Base-by-base conservation (phyloP, 2,329 filamentous ascomycete species). In the Penicillium sp. region DNA sequence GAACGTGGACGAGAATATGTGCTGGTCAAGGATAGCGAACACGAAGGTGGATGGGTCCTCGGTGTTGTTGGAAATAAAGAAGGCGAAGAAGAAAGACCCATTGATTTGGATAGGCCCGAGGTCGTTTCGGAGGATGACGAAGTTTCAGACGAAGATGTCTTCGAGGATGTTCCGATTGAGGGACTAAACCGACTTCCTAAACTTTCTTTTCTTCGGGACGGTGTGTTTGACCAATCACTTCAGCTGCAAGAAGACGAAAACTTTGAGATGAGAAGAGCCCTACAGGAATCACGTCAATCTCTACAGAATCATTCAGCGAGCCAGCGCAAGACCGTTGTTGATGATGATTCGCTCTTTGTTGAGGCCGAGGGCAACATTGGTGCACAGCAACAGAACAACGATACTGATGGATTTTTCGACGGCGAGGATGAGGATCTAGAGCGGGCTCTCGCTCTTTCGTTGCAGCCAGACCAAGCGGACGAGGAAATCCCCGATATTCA, bases 1-100 rank as follows among this genome's bases (percentile, higher is more conserved):
- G 94, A 99, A 69, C 91, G 87, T 67, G 90, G 91, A 13, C 87
- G 91, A 66, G 94, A 99, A 72, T 99, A 99, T 67, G 92, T 99
- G 11, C 79, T 99, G 4, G 92, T 99, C 38, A 96, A 94, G 75
- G 97, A 97, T 65, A 91, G 95, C 43, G 91, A 92, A 0, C 92
- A 91, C 1, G 93, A 97, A 71, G 94, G 94, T 43, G 94, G 94
- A 5, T 99, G 92, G 92, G 93, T 93, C 0, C 77, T 99, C 5
- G 94, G 94, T 49, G 94, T 99, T 24, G 92, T 99, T 21, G 92
- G 88, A 58, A 91, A 87, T 56, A 95, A 90, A 60, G 85, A 87
- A 42, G 92, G 91, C 2, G 83, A 90, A 59, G 85, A 86, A 27
- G 88, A 92, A 59, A 96, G 92, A 70, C 93, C 94, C 0, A 97